A percentile compares a stretch with the other conserved stretches of the same genome.
phyloP scores from a whole-genome alignment of 257 asterid species.

The Solanum pennellii region DNA sequence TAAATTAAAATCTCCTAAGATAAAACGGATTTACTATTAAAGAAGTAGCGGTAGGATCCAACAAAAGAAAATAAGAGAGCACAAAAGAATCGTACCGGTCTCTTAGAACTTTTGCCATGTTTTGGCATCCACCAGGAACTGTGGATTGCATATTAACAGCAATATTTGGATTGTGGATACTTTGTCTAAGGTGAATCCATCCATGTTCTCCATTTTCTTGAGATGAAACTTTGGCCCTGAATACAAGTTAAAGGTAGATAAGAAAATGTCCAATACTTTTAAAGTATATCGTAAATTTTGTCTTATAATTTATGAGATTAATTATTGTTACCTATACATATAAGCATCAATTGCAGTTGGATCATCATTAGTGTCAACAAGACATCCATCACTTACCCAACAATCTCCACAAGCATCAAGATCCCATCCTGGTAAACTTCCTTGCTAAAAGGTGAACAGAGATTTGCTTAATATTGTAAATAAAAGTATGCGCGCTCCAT shows the following conservation, averaged over 20 bases:
- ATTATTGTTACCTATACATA: slow-evolving; percentile 63
- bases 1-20: neutral
- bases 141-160: slow-evolving; percentile 79
- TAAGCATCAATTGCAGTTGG: slow-evolving; percentile 79
- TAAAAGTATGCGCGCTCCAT: neutral
- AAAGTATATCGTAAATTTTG: neutral
- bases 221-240: slow-evolving; percentile 64
- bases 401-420: slow-evolving; percentile 86
- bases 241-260: neutral
- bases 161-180: slow-evolving; percentile 90
- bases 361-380: slow-evolving; percentile 64
- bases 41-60: neutral
- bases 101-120: slow-evolving; percentile 49
- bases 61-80: neutral
- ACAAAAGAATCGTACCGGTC: slow-evolving; percentile 37
- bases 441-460: slow-evolving; percentile 28
- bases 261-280: neutral
- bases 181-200: slow-evolving; percentile 79
- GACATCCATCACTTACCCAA: slow-evolving; percentile 95
- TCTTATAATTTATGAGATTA: neutral
- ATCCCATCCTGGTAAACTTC: slow-evolving; percentile 67
- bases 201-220: slow-evolving; percentile 46
- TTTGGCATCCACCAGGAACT: slow-evolving; percentile 60
- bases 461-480: neutral
- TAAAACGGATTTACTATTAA: too few relatives aligned